Percentiles rank a stretch among this genome's conserved stretches.
phyloP scores from a whole-genome alignment of 257 asterid species.

The Nicotiana otophora region DNA sequence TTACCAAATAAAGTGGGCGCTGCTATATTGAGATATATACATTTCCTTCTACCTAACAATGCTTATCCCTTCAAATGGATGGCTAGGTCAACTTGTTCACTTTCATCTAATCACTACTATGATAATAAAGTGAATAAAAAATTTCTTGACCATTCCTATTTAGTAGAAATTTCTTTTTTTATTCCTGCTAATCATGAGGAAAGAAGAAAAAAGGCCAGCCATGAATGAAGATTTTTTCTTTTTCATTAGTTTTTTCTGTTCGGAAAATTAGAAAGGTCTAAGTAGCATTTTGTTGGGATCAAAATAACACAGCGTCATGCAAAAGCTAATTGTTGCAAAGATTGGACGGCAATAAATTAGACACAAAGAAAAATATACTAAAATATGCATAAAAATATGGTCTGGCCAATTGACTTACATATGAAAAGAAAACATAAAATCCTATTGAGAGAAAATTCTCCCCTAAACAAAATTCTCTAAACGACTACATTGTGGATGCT shows the following conservation, averaged over 20 bases:
- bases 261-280: too few relatives aligned
- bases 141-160: background rate
- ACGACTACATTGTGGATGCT: too few relatives aligned
- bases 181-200: background rate
- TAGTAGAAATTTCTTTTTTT: background rate
- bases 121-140: background rate
- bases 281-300: too few relatives aligned
- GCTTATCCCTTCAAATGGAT: background rate
- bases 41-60: slow-evolving; percentile 7
- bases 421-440: too few relatives aligned
- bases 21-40: background rate
- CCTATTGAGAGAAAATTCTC: too few relatives aligned
- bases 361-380: too few relatives aligned
- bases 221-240: background rate
- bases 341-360: too few relatives aligned
- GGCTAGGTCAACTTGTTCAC: background rate
- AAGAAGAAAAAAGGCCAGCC: background rate
- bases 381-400: too few relatives aligned
- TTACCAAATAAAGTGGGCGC: background rate
- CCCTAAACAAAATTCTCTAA: too few relatives aligned
- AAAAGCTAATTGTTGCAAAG: too few relatives aligned
- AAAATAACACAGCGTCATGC: too few relatives aligned
- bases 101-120: background rate
- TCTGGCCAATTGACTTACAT: too few relatives aligned
- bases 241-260: background rate